A percentile compares a stretch with the other conserved stretches of the same genome.
These are phyloP conservation scores for Cryptosporidium felis DNA, from an alignment of 169 alveolate species.

Conservation along the genomic window DNA sequence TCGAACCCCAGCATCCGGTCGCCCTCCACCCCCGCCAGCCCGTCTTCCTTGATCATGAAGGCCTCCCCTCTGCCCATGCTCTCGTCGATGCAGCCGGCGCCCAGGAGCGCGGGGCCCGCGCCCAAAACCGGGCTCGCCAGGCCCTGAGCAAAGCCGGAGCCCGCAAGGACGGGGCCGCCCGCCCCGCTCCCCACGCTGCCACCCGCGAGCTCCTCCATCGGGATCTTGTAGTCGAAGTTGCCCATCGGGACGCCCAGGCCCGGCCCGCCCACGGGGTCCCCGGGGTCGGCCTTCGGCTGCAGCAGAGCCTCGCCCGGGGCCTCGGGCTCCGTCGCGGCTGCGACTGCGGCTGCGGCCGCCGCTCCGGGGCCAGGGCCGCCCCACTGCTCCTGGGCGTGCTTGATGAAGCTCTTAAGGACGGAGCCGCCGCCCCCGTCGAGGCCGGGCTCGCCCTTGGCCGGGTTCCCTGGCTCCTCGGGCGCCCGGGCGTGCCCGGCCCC, in stretches of 20 bases:
- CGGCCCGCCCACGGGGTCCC: background rate
- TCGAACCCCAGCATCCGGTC: background rate
- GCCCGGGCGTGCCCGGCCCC: too few species aligned
- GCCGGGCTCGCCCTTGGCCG: too few species aligned
- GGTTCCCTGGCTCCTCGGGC: too few species aligned
- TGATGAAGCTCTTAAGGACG: background rate
- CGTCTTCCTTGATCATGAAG: background rate
- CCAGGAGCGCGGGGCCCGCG: background rate
- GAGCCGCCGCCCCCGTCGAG: background rate
- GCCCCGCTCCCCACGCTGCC: background rate
- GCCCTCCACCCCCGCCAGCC: background rate
- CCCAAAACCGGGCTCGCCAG: background rate
- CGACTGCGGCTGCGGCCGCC: background rate
- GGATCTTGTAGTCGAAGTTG: background rate
- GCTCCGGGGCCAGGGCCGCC: background rate
- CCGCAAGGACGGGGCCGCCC: background rate
- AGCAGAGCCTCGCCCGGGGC: too few species aligned
- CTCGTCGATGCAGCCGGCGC: background rate
- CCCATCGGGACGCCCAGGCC: background rate
- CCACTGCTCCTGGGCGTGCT: slow-evolving; percentile 18
- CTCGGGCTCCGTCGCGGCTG: background rate
- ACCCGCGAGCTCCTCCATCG: background rate
- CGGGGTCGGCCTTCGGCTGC: background rate
- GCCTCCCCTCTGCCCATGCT: slow-evolving; percentile 9
- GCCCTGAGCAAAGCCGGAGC: background rate